A percentile compares a stretch with the other conserved stretches of the same genome.
These are phyloP conservation scores for Pythium phragmitis DNA, from an alignment of 352 stramenopile species.

Conservation along the genomic window DNA sequence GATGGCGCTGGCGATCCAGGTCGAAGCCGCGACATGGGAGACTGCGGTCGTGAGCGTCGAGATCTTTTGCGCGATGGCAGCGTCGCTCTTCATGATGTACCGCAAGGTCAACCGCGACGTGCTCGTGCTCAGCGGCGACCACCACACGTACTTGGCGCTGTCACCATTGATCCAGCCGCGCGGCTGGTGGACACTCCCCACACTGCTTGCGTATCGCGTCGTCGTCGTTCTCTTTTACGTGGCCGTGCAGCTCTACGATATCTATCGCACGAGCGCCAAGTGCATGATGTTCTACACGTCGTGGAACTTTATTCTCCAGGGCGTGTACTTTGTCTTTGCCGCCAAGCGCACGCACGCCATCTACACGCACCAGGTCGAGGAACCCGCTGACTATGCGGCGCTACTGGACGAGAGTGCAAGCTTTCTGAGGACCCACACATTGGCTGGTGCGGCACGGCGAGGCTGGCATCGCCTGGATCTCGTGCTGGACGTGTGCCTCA, in stretches of 20 bases:
- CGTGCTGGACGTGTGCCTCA: slow-evolving; percentile 66
- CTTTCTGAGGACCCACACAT: slow-evolving; percentile 12
- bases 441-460: slow-evolving; percentile 20
- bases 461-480: slow-evolving; percentile 61
- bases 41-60: slow-evolving; percentile 47
- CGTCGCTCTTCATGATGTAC: slow-evolving; percentile 50
- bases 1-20: neutral
- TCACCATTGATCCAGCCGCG: slow-evolving; percentile 46
- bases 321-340: slow-evolving; percentile 52
- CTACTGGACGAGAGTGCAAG: slow-evolving; percentile 43
- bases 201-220: slow-evolving; percentile 42
- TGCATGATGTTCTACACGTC: slow-evolving; percentile 81
- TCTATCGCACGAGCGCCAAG: slow-evolving; percentile 43
- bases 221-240: slow-evolving; percentile 49
- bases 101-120: slow-evolving; percentile 37
- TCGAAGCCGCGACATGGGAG: slow-evolving; percentile 40
- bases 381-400: slow-evolving; percentile 33
- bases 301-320: slow-evolving; percentile 85
- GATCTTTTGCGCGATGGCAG: slow-evolving; percentile 39
- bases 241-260: slow-evolving; percentile 54
- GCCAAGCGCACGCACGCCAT: slow-evolving; percentile 31
- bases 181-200: slow-evolving; percentile 40
- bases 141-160: slow-evolving; percentile 28
- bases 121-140: slow-evolving; percentile 30
- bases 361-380: slow-evolving; percentile 25